Evolutionary conservation across 148 eudicot genomes (phyloP).

Genomic region (Polygonum aviculare): DNA sequence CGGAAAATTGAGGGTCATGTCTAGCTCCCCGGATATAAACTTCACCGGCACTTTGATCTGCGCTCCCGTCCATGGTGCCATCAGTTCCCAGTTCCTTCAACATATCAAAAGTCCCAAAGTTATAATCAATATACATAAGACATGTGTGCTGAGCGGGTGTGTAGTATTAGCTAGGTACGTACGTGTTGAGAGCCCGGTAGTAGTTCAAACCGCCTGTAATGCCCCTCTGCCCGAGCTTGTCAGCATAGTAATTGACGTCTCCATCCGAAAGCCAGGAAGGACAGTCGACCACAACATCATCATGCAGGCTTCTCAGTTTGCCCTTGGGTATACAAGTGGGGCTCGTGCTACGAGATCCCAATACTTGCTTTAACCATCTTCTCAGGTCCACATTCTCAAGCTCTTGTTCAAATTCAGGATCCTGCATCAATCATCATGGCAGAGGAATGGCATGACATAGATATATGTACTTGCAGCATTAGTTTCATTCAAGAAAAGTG

Average conservation of each 20-base stretch:
- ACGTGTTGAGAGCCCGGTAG: slow-evolving; percentile 54
- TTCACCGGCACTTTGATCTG: slow-evolving; percentile 45
- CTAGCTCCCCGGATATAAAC: slow-evolving; percentile 49
- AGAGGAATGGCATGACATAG: not conserved
- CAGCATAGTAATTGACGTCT: slow-evolving; percentile 44
- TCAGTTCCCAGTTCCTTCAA: slow-evolving; percentile 63
- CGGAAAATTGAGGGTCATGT: slow-evolving; percentile 34
- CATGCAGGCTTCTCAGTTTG: not conserved
- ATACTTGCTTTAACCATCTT: not conserved
- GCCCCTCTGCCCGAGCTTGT: slow-evolving; percentile 38
- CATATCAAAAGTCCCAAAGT: not conserved
- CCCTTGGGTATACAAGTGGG: slow-evolving; percentile 8
- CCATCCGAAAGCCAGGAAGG: slow-evolving; percentile 45
- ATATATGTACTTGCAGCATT: not conserved
- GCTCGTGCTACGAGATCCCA: not conserved
- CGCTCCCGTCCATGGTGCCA: slow-evolving; percentile 53
- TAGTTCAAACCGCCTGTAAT: slow-evolving; percentile 62
- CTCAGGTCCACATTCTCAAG: not conserved
- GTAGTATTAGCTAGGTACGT: slow-evolving; percentile 13
- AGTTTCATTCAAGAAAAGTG: no score
- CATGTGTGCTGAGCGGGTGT: no score
- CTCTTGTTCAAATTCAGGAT: slow-evolving; percentile 5
- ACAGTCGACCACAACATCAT: not conserved
- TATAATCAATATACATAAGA: no score
- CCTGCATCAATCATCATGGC: not conserved